Evolutionary conservation across 1,284 basidiomycete species (phyloP), one percentile per base, ranked within the genome.

Genomic region (Apiotrichum porosum): DNA sequence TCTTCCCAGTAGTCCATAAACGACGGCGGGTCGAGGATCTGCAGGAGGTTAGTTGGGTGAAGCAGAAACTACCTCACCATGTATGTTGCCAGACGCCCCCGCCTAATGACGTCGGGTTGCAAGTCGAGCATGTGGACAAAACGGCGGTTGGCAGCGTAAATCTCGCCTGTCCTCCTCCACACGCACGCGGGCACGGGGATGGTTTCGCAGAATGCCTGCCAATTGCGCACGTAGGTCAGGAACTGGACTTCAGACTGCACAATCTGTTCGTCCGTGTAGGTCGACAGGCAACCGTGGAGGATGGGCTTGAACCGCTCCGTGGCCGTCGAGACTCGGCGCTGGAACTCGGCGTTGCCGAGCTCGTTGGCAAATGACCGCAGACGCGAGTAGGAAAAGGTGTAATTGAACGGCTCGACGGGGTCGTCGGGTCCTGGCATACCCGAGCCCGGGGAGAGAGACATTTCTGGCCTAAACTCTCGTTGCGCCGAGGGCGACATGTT

Each of bases 281-380:
- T 45, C n/a, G 49, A 48, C 17, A 55, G 41, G 24, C 47, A 41
- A 28, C 49, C 31, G 44, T 55, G 53, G 13, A 55, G 41, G 34
- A 55, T 49, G 14, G 53, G 40, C 43, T 55, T 55, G 53, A 51
- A 55, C 15, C 44, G 40, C 18, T 55, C 49, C 1, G 53, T 55
- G 0, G 53, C 46, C 2, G 34, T 23, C 10, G 43, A 23, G 22
- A 55, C 36, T 17, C 53, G 49, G 4, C 18, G 21, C 43, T 49
- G 42, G 37, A 51, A 41, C 8, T 26, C 41, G 8, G 42, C 43
- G 19, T 51, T 47, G 8, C 21, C 28, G 9, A 46, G 33, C 22
- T 51, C 46, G 36, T 30, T 26, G n/a, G 47, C 44, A 31, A 36
- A 55, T 17, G 46, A 48, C 22, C 40, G 44, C 17, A 55, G 42